A percentile compares a stretch with the other conserved stretches of the same genome.
phyloP scores from a whole-genome alignment of 129 eudicot genomes.

The sunflower (Helianthus annuus) region DNA sequence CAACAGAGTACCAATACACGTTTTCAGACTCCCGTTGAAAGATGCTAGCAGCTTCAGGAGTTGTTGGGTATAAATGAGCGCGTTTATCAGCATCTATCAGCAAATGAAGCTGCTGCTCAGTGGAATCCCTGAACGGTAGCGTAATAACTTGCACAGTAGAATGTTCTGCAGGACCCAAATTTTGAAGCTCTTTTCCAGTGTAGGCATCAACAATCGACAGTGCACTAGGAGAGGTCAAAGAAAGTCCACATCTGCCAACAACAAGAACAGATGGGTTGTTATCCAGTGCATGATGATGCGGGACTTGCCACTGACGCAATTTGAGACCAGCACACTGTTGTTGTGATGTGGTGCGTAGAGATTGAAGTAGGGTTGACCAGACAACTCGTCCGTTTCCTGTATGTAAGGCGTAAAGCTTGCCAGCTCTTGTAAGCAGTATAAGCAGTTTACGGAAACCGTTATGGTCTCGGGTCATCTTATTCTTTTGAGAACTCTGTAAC shows the following conservation, averaged over 20 bases:
- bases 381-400: conserved; percentile 95
- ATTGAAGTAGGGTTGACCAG: conserved; percentile 75
- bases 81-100: conserved; percentile 60
- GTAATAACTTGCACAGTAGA: conserved; percentile 77
- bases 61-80: conserved; percentile 80
- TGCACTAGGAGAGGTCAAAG: conserved; percentile 56
- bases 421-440: conserved; percentile 83
- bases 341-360: conserved; percentile 56
- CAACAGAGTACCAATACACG: conserved; percentile 89
- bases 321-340: conserved; percentile 65
- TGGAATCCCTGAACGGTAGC: conserved; percentile 78
- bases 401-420: conserved; percentile 90
- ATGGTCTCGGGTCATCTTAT: conserved; percentile 95
- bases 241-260: conserved; percentile 77
- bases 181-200: conserved; percentile 66
- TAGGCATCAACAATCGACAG: conserved; percentile 76
- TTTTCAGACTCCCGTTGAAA: conserved; percentile 69
- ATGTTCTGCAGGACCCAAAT: conserved; percentile 54
- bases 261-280: conserved; percentile 87
- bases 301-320: conserved; percentile 82
- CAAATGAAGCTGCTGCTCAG: conserved; percentile 78
- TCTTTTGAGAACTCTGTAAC: conserved; percentile 79
- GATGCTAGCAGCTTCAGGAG: conserved; percentile 69
- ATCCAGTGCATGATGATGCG: conserved; percentile 96
- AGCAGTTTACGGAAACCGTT: conserved; percentile 90